Evolutionary conservation across 495 filamentous ascomycete species (phyloP).

Genomic region (Talaromyces wortmannii): DNA sequence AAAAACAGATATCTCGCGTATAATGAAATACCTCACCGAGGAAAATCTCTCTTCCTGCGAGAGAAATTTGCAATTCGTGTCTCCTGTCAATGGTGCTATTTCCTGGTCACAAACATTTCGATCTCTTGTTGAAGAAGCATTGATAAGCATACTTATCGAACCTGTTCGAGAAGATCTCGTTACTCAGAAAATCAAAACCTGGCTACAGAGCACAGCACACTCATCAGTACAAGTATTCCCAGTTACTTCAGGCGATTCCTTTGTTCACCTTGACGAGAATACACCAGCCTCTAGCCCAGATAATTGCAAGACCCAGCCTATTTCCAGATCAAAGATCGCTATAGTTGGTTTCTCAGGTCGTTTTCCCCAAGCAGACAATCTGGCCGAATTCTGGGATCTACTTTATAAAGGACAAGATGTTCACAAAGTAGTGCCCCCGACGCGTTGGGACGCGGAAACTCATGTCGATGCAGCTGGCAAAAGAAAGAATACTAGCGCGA

Average conservation of each 20-base stretch:
- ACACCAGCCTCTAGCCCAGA: background rate
- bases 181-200: background rate
- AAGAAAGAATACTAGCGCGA: slow-evolving; percentile 70
- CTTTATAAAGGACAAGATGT: slow-evolving; percentile 60
- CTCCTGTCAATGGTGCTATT: background rate
- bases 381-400: slow-evolving; percentile 65
- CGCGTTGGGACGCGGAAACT: slow-evolving; percentile 73
- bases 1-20: background rate
- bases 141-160: background rate
- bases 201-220: background rate
- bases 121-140: background rate
- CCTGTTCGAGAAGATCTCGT: background rate
- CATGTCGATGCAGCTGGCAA: slow-evolving; percentile 76
- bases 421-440: slow-evolving; percentile 48
- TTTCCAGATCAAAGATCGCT: slow-evolving; percentile 39
- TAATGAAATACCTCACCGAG: background rate
- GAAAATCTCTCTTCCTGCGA: background rate
- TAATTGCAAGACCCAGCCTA: background rate
- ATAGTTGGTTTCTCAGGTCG: slow-evolving; percentile 72
- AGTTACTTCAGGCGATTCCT: background rate
- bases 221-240: background rate
- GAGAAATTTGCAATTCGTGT: background rate
- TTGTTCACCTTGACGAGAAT: background rate
- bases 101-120: background rate
- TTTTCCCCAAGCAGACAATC: slow-evolving; percentile 60